Evolutionary conservation across 495 filamentous ascomycete species (phyloP).

Genomic region (Sporormia fimetaria): DNA sequence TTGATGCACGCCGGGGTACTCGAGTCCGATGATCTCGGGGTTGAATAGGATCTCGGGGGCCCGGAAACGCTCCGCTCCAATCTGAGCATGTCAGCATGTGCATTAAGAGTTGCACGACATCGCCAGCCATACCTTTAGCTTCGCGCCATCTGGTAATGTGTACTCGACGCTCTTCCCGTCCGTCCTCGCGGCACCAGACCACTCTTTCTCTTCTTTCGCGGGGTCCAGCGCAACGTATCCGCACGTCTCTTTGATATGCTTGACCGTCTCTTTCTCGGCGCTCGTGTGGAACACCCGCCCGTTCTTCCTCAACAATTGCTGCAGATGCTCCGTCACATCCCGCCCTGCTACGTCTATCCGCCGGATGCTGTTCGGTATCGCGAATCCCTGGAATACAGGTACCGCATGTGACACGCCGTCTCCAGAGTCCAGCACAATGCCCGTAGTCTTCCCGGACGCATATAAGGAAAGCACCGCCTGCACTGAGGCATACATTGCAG

Average conservation of each 20-base stretch:
- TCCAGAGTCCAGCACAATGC: conserved; percentile 88
- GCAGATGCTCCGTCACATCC: conserved; percentile 93
- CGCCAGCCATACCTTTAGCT: conserved; percentile 57
- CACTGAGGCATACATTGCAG: conserved; percentile 90
- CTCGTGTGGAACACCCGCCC: conserved; percentile 94
- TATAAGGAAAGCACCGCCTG: conserved; percentile 96
- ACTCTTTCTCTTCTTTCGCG: conserved; percentile 93
- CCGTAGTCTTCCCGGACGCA: conserved; percentile 90
- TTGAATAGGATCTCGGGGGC: conserved; percentile 97
- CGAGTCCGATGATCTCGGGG: conserved; percentile 89
- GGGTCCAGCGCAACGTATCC: conserved; percentile 87
- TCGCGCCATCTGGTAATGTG: conserved; percentile 80
- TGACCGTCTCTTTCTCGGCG: conserved; percentile 95
- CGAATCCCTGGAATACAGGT: conserved; percentile 95
- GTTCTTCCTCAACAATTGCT: conserved; percentile 79
- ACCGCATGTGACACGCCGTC: conserved; percentile 97
- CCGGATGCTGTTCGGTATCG: conserved; percentile 86
- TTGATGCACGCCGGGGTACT: conserved; percentile 95
- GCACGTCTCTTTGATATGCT: conserved; percentile 90
- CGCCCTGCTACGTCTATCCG: conserved; percentile 96
- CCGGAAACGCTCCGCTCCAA: conserved; percentile 85
- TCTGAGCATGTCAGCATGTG: conserved; percentile 36
- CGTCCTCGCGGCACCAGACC: conserved; percentile 51
- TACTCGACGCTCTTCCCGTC: conserved; percentile 74
- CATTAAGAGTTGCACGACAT: conserved; percentile 1